Conservation (phyloP, 179 eudicot species). For the Beta macrorhiza region DNA sequence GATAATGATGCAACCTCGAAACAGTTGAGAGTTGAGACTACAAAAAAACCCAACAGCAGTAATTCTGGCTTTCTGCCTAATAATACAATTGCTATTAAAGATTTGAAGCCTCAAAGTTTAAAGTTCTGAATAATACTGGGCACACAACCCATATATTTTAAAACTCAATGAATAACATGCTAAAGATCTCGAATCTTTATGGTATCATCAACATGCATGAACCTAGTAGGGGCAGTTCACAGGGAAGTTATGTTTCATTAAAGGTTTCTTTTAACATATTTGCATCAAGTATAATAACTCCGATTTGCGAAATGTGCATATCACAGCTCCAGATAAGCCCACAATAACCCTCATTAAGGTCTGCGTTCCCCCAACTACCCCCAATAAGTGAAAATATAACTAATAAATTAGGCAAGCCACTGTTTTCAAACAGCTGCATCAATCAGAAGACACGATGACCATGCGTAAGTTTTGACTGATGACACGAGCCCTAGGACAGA, state of each 20-base stretch:
- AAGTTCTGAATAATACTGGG: neutral
- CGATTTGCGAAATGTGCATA: too few relatives aligned
- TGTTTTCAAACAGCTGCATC: neutral
- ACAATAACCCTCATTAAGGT: too few relatives aligned
- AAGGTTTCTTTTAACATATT: neutral
- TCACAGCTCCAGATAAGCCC: too few relatives aligned
- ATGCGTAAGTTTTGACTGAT: neutral
- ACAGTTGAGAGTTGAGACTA: neutral
- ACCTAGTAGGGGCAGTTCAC: neutral
- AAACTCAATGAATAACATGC: neutral
- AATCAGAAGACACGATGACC: neutral
- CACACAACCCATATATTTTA: neutral
- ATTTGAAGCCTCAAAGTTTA: neutral
- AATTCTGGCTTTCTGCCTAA: neutral
- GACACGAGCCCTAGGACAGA: neutral
- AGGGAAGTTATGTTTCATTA: neutral
- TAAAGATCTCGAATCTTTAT: neutral
- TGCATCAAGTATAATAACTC: too few relatives aligned
- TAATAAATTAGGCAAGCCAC: neutral
- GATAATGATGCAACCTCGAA: constrained; percentile 1
- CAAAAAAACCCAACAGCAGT: neutral
- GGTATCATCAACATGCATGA: neutral
- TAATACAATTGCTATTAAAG: neutral
- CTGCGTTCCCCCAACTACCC: too few relatives aligned
- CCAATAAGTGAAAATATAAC: neutral